A percentile compares a stretch with the other conserved stretches of the same genome.
phyloP scores from a whole-genome alignment of 192 early-diverging fungal species.

The Helicostylum pulchrum region DNA sequence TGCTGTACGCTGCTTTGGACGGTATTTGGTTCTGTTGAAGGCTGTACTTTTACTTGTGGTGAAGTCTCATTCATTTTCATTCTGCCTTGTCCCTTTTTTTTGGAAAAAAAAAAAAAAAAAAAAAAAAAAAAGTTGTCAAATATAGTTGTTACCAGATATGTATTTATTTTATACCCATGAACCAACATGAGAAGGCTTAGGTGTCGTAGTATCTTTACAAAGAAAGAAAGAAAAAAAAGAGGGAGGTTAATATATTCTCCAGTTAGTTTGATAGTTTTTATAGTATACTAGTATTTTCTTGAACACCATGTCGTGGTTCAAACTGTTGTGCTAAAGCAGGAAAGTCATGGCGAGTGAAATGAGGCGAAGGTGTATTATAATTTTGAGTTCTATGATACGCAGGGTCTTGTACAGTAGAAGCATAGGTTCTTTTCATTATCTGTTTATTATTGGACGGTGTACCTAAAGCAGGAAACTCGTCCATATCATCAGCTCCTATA shows the following conservation, averaged over 20 bases:
- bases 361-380: constrained; percentile 3
- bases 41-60: too few species aligned
- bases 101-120: neutral
- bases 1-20: too few species aligned
- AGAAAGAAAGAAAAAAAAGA: neutral
- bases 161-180: too few species aligned
- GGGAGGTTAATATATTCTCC: neutral
- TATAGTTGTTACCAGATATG: too few species aligned
- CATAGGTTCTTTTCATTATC: constrained; percentile 16
- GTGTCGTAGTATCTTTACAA: too few species aligned
- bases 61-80: too few species aligned
- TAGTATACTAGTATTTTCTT: constrained; percentile 24
- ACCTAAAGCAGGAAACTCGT: constrained; percentile 35
- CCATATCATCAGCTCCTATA: constrained; percentile 27
- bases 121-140: neutral
- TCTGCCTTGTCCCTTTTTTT: too few species aligned
- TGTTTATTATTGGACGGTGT: constrained; percentile 19
- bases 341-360: neutral
- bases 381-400: neutral
- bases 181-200: too few species aligned
- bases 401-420: constrained; percentile 28
- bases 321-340: neutral
- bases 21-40: too few species aligned
- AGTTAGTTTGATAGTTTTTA: constrained; percentile 27
- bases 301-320: constrained; percentile 1